phyloP scores from a whole-genome alignment of 1,139 yeast genomes.

The Wickerhamomyces sp. region DNA sequence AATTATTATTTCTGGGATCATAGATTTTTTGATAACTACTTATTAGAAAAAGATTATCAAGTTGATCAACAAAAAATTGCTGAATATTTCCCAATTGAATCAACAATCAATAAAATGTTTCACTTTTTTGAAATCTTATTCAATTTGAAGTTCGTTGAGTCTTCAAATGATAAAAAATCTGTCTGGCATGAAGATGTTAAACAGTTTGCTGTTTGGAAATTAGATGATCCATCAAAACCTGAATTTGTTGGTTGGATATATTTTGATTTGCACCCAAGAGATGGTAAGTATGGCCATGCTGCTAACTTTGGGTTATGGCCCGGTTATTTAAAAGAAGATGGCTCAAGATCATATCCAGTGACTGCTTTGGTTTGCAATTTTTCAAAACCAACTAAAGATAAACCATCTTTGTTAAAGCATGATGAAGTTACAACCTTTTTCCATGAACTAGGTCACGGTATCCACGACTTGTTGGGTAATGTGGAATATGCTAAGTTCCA shows the following conservation, averaged over 20 bases:
- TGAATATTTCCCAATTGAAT: conserved; percentile 73
- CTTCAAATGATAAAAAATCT: conserved; percentile 30
- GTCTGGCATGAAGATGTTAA: conserved; percentile 81
- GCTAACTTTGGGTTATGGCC: conserved; percentile 72
- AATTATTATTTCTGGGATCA: conserved; percentile 72
- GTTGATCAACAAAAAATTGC: conserved; percentile 70
- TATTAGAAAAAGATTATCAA: conserved; percentile 61
- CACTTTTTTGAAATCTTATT: conserved; percentile 64
- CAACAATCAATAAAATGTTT: conserved; percentile 65
- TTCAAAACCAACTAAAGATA: conserved; percentile 65
- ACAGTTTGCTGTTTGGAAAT: conserved; percentile 69
- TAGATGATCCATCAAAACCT: conserved; percentile 42
- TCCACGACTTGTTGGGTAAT: conserved; percentile 69
- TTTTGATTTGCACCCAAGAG: conserved; percentile 81
- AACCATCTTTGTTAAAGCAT: conserved; percentile 76
- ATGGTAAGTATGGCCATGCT: conserved; percentile 83
- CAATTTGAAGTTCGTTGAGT: conserved; percentile 59
- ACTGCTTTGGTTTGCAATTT: conserved; percentile 84
- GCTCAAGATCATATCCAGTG: conserved; percentile 56
- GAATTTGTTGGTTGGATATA: conserved; percentile 74
- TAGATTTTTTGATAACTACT: conserved; percentile 57
- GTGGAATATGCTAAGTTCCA: conserved; percentile 65
- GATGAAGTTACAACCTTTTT: conserved; percentile 78
- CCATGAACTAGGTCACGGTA: conserved; percentile 90
- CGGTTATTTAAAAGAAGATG: conserved; percentile 49